phyloP scores from a whole-genome alignment of 371 early-diverging fungal genomes.

The Mucor mucedo region DNA sequence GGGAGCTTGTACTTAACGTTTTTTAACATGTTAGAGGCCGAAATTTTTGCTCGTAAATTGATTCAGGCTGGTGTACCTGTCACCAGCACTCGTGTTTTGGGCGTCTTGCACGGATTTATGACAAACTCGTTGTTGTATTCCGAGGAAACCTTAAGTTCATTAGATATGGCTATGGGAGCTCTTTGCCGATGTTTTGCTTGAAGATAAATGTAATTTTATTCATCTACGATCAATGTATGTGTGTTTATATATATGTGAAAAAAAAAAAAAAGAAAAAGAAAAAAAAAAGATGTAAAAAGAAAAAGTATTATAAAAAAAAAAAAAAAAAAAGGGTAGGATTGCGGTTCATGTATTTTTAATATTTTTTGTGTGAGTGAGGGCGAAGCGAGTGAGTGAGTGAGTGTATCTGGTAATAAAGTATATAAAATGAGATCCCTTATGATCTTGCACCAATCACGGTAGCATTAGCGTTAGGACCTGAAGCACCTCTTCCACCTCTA shows the following conservation, averaged over 20 bases:
- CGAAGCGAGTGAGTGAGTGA: too few relatives aligned
- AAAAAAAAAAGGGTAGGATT: not conserved
- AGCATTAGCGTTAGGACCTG: not conserved
- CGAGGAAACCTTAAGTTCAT: constrained; percentile 11
- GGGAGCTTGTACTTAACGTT: not conserved
- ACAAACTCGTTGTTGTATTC: not conserved
- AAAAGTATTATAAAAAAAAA: not conserved
- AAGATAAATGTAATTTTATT: not conserved
- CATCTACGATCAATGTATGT: not conserved
- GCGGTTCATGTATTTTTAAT: not conserved
- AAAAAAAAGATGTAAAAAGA: not conserved
- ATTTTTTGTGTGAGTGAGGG: not conserved
- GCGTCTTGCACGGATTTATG: constrained; percentile 26
- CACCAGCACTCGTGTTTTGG: constrained; percentile 16
- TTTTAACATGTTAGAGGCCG: constrained; percentile 9
- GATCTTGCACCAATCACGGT: constrained; percentile 22
- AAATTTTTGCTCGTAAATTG: constrained; percentile 24
- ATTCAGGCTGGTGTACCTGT: constrained; percentile 23
- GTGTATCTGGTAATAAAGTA: not conserved
- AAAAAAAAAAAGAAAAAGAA: not conserved
- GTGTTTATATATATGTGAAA: not conserved
- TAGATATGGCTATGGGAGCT: constrained; percentile 12
- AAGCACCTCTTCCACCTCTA: constrained; percentile 4
- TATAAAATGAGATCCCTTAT: not conserved
- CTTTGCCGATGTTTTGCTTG: constrained; percentile 11